Percentiles rank a stretch among this genome's conserved stretches.
These are phyloP conservation scores for Dentipellis fragilis DNA, from an alignment of 768 basidiomycete genomes.

Conservation along the genomic window DNA sequence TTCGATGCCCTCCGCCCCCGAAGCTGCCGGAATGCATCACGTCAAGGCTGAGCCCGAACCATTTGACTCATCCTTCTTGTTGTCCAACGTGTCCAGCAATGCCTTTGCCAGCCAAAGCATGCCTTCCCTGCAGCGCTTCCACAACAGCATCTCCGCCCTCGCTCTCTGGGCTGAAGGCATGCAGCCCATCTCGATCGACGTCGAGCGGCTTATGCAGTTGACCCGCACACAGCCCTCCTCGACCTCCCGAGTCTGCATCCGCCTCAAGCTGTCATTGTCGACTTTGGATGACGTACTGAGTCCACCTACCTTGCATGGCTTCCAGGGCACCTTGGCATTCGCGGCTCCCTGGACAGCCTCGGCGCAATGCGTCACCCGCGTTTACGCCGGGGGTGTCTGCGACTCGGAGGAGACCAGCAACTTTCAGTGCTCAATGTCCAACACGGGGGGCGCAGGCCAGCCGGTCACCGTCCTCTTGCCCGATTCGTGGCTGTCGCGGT, in stretches of 20 bases:
- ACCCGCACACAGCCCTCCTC: slow-evolving; percentile 24
- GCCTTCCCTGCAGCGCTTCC: slow-evolving; percentile 23
- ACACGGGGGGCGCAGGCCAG: slow-evolving; percentile 7
- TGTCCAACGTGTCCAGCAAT: slow-evolving; percentile 5
- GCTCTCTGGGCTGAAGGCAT: slow-evolving; percentile 60
- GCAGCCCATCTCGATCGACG: slow-evolving; percentile 48
- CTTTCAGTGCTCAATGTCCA: slow-evolving; percentile 31
- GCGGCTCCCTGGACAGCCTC: slow-evolving; percentile 40
- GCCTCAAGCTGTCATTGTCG: slow-evolving; percentile 49
- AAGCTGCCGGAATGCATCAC: not conserved
- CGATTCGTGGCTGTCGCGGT: slow-evolving; percentile 54
- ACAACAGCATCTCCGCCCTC: slow-evolving; percentile 30
- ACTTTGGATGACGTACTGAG: slow-evolving; percentile 41
- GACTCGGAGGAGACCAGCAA: slow-evolving; percentile 42
- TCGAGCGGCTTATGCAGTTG: slow-evolving; percentile 40
- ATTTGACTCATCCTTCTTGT: slow-evolving; percentile 7
- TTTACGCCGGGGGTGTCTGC: slow-evolving; percentile 41
- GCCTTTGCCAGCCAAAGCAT: slow-evolving; percentile 2
- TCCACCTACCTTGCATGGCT: slow-evolving; percentile 52
- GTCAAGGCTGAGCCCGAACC: slow-evolving; percentile 9
- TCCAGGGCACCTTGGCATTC: slow-evolving; percentile 47
- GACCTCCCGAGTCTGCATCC: slow-evolving; percentile 34
- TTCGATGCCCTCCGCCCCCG: slow-evolving; percentile 12
- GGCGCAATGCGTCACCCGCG: slow-evolving; percentile 56
- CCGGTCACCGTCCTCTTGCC: slow-evolving; percentile 48